Percentiles rank a stretch among this genome's conserved stretches.
Conservation (phyloP, 2,329 filamentous ascomycete genomes). For the Colletotrichum gigasporum region DNA sequence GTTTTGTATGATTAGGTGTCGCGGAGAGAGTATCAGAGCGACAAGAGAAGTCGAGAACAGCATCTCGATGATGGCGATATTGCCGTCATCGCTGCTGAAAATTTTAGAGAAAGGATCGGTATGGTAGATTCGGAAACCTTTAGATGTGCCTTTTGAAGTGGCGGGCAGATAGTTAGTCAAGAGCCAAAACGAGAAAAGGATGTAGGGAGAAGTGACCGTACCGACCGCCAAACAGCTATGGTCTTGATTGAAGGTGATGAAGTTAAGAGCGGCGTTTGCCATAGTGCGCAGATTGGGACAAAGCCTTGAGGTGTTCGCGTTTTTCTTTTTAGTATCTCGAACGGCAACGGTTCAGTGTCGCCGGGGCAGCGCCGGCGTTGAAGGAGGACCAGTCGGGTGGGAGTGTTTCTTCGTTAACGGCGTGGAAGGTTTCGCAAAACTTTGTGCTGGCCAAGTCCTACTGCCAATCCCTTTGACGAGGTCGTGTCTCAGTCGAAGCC, state of each 20-base stretch:
- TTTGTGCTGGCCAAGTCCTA: background rate
- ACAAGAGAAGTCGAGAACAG: constrained; percentile 98
- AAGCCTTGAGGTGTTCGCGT: background rate
- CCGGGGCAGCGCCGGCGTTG: constrained; percentile 16
- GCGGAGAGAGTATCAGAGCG: constrained; percentile 89
- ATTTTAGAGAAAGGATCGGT: constrained; percentile 96
- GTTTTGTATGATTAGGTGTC: constrained; percentile 95
- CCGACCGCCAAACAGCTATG: constrained; percentile 96
- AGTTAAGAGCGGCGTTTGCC: constrained; percentile 84
- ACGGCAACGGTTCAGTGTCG: constrained; percentile 1
- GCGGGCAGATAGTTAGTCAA: constrained; percentile 10
- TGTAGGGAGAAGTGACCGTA: constrained; percentile 51
- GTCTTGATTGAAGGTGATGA: constrained; percentile 99
- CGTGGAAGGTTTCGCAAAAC: background rate
- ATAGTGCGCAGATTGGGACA: constrained; percentile 49
- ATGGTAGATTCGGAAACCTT: constrained; percentile 95
- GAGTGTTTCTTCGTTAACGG: background rate
- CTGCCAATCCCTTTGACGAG: too few species aligned
- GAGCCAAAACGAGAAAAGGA: constrained; percentile 2
- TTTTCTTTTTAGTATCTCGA: background rate
- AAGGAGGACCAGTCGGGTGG: background rate
- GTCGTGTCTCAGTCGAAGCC: background rate
- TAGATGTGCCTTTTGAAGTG: constrained; percentile 75
- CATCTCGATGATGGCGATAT: constrained; percentile 98
- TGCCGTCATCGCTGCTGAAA: constrained; percentile 93